Evolutionary conservation across 108 stramenopile species (phyloP), one percentile per base, ranked within the genome.

Genomic region (Fragilariopsis cylindrus): DNA sequence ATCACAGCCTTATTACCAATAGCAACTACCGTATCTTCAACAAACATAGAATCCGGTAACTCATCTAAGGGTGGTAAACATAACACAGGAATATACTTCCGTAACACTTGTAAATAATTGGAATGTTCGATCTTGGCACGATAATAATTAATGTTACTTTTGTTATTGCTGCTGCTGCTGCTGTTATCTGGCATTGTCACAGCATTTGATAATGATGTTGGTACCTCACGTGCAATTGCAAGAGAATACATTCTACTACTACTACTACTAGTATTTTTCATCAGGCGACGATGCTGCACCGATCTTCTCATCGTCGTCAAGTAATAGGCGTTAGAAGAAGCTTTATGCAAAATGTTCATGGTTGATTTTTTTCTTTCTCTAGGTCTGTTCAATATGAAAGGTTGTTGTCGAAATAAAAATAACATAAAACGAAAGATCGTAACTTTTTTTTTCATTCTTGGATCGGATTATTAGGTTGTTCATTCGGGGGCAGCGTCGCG

Each of bases 21-120:
- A 4, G 80, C 87, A 0, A 89, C 84, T 2, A 81, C 85, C 5
- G 84, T 83, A 70, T 92, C 91, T 80, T 92, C 91, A n/a, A 92
- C 87, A 78, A 92, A 92, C n/a, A 78, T 39, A 42, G 76, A 83
- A 70, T 92, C 91, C 6, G 91, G 87, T 72, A 82, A 68, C 4
- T 77, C 30, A 30, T 87, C 81, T n/a, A 86, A 16, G 3, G 80
- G 65, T 5, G 88, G 87, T 39, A 87, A 71, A 30, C 67, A 80
- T 6, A 88, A 40, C 0, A 76, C 85, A 1, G 88, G 88, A 43
- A 85, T 45, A 53, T 76, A 73, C 2, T 18, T 30, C 9, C 86
- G 77, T 41, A 91, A 60, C 3, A 60, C 55, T 13, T 55, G 8
- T n/a, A 87, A 57, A 63, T 91, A 88, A 13, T 47, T 18, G 16